Percentiles rank a stretch among this genome's conserved stretches.
These are phyloP conservation scores for Glutinoglossum americanum DNA, from an alignment of 495 filamentous ascomycete species.

Conservation along the genomic window DNA sequence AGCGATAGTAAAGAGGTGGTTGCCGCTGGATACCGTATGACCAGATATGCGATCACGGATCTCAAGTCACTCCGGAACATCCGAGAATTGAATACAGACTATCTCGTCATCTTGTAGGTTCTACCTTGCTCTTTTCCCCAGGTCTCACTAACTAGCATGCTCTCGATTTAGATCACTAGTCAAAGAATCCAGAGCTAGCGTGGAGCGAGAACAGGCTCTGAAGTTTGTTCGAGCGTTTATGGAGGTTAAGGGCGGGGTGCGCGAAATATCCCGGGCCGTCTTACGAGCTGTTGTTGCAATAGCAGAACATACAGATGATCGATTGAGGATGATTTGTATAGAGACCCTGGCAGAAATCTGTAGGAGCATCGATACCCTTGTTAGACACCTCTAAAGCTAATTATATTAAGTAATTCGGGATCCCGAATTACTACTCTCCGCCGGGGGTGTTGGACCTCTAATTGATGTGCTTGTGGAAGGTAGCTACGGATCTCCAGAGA, in stretches of 20 bases:
- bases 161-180: slow-evolving; percentile 41
- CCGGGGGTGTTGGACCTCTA: slow-evolving; percentile 62
- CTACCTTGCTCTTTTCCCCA: not conserved
- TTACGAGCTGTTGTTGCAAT: slow-evolving; percentile 74
- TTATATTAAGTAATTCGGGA: slow-evolving; percentile 43
- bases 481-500: slow-evolving; percentile 76
- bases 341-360: slow-evolving; percentile 75
- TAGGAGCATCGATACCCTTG: not conserved
- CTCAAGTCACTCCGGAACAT: slow-evolving; percentile 73
- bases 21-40: slow-evolving; percentile 80
- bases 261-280: slow-evolving; percentile 68
- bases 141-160: not conserved
- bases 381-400: not conserved
- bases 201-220: slow-evolving; percentile 88
- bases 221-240: slow-evolving; percentile 93
- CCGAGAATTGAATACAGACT: slow-evolving; percentile 69
- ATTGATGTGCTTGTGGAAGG: slow-evolving; percentile 78
- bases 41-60: slow-evolving; percentile 86
- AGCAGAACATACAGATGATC: slow-evolving; percentile 74
- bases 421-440: slow-evolving; percentile 50
- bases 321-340: slow-evolving; percentile 68
- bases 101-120: slow-evolving; percentile 54
- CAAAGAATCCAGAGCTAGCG: slow-evolving; percentile 85
- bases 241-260: slow-evolving; percentile 81
- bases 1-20: slow-evolving; percentile 91